phyloP scores from a whole-genome alignment of 139 green algal species.

The Chlamydomonas sp. region DNA sequence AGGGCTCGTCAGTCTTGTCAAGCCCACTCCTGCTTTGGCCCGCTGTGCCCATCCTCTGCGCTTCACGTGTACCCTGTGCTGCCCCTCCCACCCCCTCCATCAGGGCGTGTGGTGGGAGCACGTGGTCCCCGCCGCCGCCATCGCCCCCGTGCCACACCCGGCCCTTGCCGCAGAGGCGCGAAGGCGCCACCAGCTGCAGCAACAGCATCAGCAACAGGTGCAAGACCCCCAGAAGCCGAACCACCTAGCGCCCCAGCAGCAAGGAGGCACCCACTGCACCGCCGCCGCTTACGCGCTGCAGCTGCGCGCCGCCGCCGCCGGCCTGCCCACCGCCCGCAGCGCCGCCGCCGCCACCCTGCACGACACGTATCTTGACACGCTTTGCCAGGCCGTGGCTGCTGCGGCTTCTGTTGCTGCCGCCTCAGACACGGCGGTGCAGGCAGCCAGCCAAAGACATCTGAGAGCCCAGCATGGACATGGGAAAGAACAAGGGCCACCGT shows the following conservation, averaged over 20 bases:
- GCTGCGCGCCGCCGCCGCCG: neutral
- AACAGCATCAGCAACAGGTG: neutral
- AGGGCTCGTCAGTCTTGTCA: too few species aligned
- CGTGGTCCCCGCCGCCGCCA: neutral
- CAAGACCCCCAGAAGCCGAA: neutral
- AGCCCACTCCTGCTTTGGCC: too few species aligned
- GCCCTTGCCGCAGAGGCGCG: neutral
- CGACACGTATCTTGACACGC: neutral
- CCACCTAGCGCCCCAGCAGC: neutral
- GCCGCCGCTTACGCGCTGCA: neutral
- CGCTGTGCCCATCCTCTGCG: too few species aligned
- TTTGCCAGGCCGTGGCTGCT: neutral
- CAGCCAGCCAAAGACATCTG: too few species aligned
- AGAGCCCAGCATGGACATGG: too few species aligned
- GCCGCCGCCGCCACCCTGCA: slow-evolving; percentile 5
- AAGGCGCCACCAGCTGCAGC: neutral
- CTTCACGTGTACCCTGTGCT: neutral
- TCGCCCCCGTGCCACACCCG: neutral
- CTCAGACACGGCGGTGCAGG: too few species aligned
- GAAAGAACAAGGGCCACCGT: too few species aligned
- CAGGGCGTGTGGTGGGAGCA: slow-evolving; percentile 39
- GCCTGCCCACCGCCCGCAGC: slow-evolving; percentile 21
- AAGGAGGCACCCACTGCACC: neutral
- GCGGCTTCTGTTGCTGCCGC: neutral
- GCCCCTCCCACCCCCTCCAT: neutral